Evolutionary conservation across 257 asterid species (phyloP), one percentile per base, ranked within the genome.

Genomic region (Solanum sitiens): DNA sequence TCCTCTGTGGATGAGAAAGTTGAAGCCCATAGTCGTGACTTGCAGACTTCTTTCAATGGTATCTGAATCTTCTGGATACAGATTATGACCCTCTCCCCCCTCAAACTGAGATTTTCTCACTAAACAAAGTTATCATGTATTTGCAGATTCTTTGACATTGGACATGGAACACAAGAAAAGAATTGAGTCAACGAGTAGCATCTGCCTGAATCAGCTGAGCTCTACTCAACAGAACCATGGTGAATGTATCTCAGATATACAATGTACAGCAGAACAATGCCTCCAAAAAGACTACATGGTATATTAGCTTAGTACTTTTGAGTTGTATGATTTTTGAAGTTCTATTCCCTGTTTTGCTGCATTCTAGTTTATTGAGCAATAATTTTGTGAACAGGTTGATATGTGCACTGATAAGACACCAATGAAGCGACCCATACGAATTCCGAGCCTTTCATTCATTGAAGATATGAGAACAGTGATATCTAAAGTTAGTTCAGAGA

Each of bases 251-350:
- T 94, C 95, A 70, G 91, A 92, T 83, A 93, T 95, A 67, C 87
- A 92, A 87, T 89, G 84, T 88, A 94, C 74, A 91, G 85, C 94
- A 87, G 95, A 94, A 85, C 92, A 91, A 83, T 93, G 94, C 89
- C 91, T 94, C 82, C 94, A 86, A 87, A 91, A 89, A 72, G 96
- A 92, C 82, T 95, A 93, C 90, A 33, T 90, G 97, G 98, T 95
- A 93, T 30, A 35, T 35, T 35, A 42, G 45, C 45, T 42, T 42
- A 42, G 45, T 9, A 42, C 45, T 8, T 42, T 59, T 59, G 68
- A 61, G 68, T 61, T 59, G 14, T 9, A 61, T 61, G 68, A 61
- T n/a, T 59, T 59, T 59, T 21, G 25, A 53, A 53, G 63, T 53
- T 53, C n/a, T 53, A 18, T 18, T 53, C 63, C 65, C 65, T 56